phyloP scores from a whole-genome alignment of 176 grass and related monocot species.

The Raddia distichophylla region DNA sequence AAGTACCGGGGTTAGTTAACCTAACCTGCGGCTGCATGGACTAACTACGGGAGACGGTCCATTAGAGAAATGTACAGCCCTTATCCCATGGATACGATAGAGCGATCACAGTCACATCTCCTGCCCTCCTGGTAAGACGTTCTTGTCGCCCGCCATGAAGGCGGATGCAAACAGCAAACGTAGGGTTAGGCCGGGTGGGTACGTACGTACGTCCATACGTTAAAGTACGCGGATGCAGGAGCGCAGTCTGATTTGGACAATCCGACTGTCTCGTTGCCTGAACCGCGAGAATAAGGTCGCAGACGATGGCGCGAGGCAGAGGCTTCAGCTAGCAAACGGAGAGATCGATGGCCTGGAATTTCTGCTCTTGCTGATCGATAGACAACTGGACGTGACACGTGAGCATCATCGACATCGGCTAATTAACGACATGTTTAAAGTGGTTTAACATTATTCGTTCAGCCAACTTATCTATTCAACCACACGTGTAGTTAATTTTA shows the following conservation, averaged over 20 bases:
- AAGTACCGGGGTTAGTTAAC: constrained; percentile 20
- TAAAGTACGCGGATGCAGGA: background rate
- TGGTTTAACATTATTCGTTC: no score
- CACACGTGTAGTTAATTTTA: no score
- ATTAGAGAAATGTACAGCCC: background rate
- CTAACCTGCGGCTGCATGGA: constrained; percentile 13
- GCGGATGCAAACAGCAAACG: background rate
- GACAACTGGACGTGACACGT: background rate
- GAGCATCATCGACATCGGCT: no score
- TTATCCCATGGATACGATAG: background rate
- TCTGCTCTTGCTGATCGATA: background rate
- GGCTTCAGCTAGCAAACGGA: constrained; percentile 8
- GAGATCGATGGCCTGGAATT: background rate
- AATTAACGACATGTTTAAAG: no score
- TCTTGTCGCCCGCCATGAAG: constrained; percentile 17
- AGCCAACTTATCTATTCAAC: no score
- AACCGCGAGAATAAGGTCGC: background rate
- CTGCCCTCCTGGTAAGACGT: constrained; percentile 27
- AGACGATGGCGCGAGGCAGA: background rate
- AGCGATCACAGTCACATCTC: background rate
- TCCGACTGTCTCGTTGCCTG: background rate
- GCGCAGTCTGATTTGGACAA: background rate
- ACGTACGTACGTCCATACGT: background rate
- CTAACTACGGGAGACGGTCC: background rate
- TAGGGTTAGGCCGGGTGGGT: background rate